Evolutionary conservation across 495 filamentous ascomycete species (phyloP).

Genomic region (Podospora pseudopauciseta): DNA sequence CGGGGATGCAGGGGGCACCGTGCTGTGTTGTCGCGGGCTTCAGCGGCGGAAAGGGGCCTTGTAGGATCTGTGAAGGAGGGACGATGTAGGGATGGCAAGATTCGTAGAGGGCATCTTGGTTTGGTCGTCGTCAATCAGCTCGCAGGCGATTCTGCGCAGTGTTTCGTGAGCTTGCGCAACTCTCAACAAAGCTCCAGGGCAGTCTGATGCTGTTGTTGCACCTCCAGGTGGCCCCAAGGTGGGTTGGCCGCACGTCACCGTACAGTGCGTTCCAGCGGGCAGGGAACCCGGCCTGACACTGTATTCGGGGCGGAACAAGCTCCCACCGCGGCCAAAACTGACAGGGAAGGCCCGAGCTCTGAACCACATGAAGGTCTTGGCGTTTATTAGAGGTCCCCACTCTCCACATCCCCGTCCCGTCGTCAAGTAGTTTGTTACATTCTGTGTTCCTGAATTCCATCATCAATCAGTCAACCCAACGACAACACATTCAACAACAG

Average conservation of each 20-base stretch:
- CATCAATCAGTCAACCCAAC: background rate
- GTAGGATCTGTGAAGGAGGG: constrained; percentile 4
- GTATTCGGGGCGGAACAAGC: constrained; percentile 16
- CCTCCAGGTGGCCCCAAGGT: background rate
- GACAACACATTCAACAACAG: background rate
- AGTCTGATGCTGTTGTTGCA: background rate
- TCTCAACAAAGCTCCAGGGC: background rate
- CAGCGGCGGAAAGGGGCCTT: constrained; percentile 9
- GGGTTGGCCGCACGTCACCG: constrained; percentile 19
- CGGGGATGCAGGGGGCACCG: background rate
- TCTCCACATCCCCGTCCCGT: background rate
- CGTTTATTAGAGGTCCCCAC: background rate
- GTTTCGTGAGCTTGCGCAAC: background rate
- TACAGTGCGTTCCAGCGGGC: constrained; percentile 7
- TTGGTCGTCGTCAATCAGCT: background rate
- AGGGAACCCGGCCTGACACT: background rate
- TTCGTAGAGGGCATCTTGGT: constrained; percentile 15
- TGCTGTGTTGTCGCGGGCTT: constrained; percentile 9
- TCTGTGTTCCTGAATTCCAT: constrained; percentile 1
- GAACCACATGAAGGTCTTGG: constrained; percentile 3
- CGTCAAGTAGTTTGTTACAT: background rate
- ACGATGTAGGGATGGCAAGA: background rate
- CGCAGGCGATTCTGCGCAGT: background rate
- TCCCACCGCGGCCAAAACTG: background rate
- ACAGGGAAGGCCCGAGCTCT: background rate